Conservation (phyloP, 768 basidiomycete species). For the Kondoa malvinella region DNA sequence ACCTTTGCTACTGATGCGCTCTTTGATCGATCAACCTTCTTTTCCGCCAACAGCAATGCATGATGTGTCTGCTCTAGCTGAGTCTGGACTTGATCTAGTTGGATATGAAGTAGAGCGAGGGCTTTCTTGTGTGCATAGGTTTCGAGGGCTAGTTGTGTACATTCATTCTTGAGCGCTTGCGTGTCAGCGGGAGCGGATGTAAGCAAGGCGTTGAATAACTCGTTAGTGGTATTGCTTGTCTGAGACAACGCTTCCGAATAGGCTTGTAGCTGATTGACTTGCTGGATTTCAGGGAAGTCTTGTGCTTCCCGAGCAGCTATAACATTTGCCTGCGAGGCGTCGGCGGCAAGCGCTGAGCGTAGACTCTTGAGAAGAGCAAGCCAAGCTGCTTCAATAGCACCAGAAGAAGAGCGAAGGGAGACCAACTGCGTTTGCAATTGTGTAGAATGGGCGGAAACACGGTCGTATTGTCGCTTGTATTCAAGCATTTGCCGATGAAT, state of each 20-base stretch:
- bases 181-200: neutral
- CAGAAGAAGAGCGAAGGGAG: neutral
- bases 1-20: slow-evolving; percentile 24
- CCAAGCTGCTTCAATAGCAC: neutral
- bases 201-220: neutral
- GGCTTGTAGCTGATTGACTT: neutral
- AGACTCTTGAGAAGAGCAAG: neutral
- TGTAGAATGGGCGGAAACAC: slow-evolving; percentile 31
- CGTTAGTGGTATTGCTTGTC: neutral
- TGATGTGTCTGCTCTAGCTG: slow-evolving; percentile 22
- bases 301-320: neutral
- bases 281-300: neutral
- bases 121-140: slow-evolving; percentile 9
- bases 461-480: slow-evolving; percentile 57
- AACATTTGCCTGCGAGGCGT: neutral
- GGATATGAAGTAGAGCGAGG: slow-evolving; percentile 20
- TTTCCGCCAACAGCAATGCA: slow-evolving; percentile 25
- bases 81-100: slow-evolving; percentile 18
- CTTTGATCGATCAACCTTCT: slow-evolving; percentile 24
- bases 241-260: neutral
- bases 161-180: neutral
- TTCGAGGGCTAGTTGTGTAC: neutral
- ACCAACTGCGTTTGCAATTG: neutral
- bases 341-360: neutral
- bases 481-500: slow-evolving; percentile 69